phyloP scores from a whole-genome alignment of 2,329 filamentous ascomycete genomes.

The Penicillium sp. region DNA sequence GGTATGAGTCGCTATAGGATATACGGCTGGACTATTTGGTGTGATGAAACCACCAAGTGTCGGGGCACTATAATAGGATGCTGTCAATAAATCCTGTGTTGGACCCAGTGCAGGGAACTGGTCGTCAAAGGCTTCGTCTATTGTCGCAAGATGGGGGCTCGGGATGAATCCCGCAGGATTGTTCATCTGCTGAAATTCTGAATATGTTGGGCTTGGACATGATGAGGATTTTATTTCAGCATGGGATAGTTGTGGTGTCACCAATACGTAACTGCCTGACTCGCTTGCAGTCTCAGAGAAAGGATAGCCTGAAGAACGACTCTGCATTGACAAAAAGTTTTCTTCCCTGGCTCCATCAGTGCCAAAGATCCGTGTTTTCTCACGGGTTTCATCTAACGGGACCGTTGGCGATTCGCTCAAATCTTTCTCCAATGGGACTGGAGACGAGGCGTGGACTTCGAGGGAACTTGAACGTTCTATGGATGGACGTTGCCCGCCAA shows the following conservation, averaged over 20 bases:
- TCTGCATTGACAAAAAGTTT: not conserved
- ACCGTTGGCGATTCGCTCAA: not conserved
- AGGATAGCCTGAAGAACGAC: not conserved
- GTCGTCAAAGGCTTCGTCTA: not conserved
- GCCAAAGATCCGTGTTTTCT: not conserved
- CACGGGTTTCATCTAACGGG: not conserved
- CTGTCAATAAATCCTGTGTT: not conserved
- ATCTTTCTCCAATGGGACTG: not conserved
- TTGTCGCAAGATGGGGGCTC: slow-evolving; percentile 2
- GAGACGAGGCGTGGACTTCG: slow-evolving; percentile 10
- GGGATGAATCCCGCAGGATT: not conserved
- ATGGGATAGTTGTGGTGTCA: not conserved
- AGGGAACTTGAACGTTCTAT: slow-evolving; percentile 11
- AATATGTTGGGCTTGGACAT: not conserved
- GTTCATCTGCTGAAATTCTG: not conserved
- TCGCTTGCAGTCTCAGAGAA: slow-evolving; percentile 1
- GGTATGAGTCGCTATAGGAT: not conserved
- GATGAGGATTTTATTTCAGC: not conserved
- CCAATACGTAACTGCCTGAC: not conserved
- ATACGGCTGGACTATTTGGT: not conserved
- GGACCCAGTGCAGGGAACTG: not conserved
- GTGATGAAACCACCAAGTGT: not conserved
- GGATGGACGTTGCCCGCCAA: not conserved
- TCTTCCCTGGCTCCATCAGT: not conserved
- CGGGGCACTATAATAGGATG: not conserved